phyloP scores from a whole-genome alignment of 1,284 basidiomycete species.

The Apiotrichum gracile region DNA sequence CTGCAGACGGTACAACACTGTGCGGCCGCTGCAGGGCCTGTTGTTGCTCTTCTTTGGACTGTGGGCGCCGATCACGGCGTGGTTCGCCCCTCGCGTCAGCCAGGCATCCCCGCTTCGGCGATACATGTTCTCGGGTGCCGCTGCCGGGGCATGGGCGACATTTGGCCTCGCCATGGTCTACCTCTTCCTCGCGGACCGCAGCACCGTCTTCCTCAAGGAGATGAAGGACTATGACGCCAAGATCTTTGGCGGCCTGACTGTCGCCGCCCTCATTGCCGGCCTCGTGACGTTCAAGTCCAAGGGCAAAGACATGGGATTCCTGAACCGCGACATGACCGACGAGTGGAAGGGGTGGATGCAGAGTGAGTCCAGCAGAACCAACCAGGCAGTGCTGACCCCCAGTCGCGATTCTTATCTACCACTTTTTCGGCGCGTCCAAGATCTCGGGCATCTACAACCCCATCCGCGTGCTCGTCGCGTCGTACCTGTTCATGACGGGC shows the following conservation, averaged over 20 bases:
- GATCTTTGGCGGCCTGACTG: slow-evolving; percentile 59
- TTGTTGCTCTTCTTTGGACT: slow-evolving; percentile 54
- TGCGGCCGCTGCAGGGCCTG: slow-evolving; percentile 58
- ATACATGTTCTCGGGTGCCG: slow-evolving; percentile 47
- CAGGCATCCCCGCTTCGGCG: slow-evolving; percentile 36
- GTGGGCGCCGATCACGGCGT: slow-evolving; percentile 56
- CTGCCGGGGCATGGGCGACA: slow-evolving; percentile 51
- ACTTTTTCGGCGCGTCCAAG: slow-evolving; percentile 79
- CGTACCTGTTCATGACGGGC: slow-evolving; percentile 66
- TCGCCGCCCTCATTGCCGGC: slow-evolving; percentile 57
- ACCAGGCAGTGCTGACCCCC: neutral
- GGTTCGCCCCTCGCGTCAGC: slow-evolving; percentile 32
- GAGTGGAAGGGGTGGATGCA: slow-evolving; percentile 99
- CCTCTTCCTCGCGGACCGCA: slow-evolving; percentile 72
- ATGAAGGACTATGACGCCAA: slow-evolving; percentile 71
- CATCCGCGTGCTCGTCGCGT: slow-evolving; percentile 75
- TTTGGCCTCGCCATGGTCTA: slow-evolving; percentile 62
- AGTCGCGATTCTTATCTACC: slow-evolving; percentile 83
- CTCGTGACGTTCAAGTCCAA: slow-evolving; percentile 59
- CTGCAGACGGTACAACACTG: slow-evolving; percentile 67
- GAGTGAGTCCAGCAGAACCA: slow-evolving; percentile 51
- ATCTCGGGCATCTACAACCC: slow-evolving; percentile 85
- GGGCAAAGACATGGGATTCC: slow-evolving; percentile 71
- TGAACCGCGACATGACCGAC: slow-evolving; percentile 85
- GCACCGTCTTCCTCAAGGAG: slow-evolving; percentile 75